Evolutionary conservation across 108 stramenopile genomes (phyloP).

Genomic region (Seminavis robusta): DNA sequence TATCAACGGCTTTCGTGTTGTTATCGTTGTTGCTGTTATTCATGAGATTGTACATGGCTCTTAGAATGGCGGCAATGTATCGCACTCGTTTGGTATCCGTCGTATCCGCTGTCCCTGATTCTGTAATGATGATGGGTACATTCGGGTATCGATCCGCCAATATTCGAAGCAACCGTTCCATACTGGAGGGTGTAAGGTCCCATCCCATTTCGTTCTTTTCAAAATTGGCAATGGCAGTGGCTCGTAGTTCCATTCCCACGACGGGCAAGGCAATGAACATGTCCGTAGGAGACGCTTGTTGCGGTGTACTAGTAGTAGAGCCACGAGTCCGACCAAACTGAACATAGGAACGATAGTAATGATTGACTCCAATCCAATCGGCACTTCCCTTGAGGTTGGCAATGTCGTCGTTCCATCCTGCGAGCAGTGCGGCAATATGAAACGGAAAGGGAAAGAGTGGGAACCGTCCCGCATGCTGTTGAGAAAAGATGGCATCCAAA

Average conservation of each 20-base stretch:
- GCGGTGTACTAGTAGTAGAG: no score
- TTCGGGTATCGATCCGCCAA: constrained; percentile 5
- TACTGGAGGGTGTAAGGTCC: not conserved
- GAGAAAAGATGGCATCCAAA: constrained; percentile 25
- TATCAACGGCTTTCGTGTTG: constrained; percentile 28
- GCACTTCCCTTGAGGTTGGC: constrained; percentile 13
- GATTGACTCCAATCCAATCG: constrained; percentile 55
- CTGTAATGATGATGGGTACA: constrained; percentile 3
- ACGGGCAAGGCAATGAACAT: no score
- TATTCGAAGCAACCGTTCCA: not conserved
- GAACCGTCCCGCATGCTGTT: no score
- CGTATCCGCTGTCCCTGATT: constrained; percentile 1
- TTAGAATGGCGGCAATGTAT: not conserved
- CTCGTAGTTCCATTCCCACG: no score
- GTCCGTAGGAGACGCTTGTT: no score
- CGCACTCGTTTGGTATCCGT: not conserved
- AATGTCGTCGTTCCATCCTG: no score
- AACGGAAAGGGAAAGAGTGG: no score
- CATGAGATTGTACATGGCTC: not conserved
- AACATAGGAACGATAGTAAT: no score
- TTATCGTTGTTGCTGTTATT: no score
- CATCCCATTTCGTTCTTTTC: constrained; percentile 13
- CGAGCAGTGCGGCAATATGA: no score
- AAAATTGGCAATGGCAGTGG: no score
- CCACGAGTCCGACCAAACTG: no score